phyloP scores from a whole-genome alignment of 345 rosid genomes.

The Pugionium dolabratum region DNA sequence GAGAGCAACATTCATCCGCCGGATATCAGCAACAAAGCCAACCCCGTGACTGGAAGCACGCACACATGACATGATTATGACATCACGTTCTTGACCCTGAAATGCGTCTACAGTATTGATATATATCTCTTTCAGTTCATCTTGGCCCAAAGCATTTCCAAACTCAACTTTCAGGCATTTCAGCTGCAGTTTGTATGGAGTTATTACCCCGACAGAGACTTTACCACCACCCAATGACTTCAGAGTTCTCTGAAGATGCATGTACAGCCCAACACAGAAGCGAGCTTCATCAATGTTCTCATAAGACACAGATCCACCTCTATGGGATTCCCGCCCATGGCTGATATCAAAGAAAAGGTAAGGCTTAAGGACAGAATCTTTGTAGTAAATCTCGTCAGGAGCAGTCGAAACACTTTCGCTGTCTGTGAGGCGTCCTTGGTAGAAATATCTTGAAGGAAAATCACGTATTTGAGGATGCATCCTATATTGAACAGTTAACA shows the following conservation, averaged over 20 bases:
- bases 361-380: conserved; percentile 86
- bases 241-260: conserved; percentile 80
- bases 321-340: conserved; percentile 94
- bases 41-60: conserved; percentile 96
- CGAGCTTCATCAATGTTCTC: conserved; percentile 94
- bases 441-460: conserved; percentile 93
- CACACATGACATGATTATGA: conserved; percentile 98
- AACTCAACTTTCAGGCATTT: conserved; percentile 93
- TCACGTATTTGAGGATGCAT: conserved; percentile 99
- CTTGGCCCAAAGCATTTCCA: conserved; percentile 70
- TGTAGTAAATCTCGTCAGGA: conserved; percentile 85
- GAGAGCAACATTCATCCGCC: conserved; percentile 98
- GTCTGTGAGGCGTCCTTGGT: conserved; percentile 95
- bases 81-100: conserved; percentile 99
- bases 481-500: conserved; percentile 94
- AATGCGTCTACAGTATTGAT: conserved; percentile 98
- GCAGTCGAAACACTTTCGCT: conserved; percentile 78
- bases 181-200: conserved; percentile 96
- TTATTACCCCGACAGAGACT: conserved; percentile 86
- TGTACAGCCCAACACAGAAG: conserved; percentile 83
- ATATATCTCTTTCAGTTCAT: conserved; percentile 91
- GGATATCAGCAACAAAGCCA: conserved; percentile 95
- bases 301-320: conserved; percentile 96
- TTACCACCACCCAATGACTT: conserved; percentile 69
- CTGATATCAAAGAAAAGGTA: conserved; percentile 84